Conservation (phyloP, 1,284 basidiomycete species). For the Malassezia slooffiae region DNA sequence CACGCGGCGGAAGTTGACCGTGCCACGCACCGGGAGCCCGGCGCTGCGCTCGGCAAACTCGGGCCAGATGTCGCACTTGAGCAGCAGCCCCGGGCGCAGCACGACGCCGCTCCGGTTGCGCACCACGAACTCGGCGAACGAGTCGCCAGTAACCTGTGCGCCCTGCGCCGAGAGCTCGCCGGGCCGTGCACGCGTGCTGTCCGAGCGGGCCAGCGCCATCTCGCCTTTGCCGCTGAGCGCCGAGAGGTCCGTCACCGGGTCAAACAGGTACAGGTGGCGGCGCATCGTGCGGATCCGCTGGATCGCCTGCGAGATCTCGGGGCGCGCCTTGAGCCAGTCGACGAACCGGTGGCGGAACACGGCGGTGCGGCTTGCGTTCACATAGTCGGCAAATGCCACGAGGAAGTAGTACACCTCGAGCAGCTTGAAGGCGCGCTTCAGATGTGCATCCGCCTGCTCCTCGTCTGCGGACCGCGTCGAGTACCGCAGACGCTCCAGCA, state of each 20-base stretch:
- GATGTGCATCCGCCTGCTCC: slow-evolving; percentile 20
- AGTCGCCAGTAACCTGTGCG: slow-evolving; percentile 37
- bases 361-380: slow-evolving; percentile 59
- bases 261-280: slow-evolving; percentile 40
- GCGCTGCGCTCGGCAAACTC: slow-evolving; percentile 29
- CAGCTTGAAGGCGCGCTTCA: slow-evolving; percentile 40
- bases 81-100: slow-evolving; percentile 35
- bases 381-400: slow-evolving; percentile 83
- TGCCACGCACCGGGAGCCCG: slow-evolving; percentile 58
- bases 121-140: slow-evolving; percentile 45
- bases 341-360: slow-evolving; percentile 65
- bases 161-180: slow-evolving; percentile 23
- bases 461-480: slow-evolving; percentile 29
- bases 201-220: slow-evolving; percentile 22
- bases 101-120: slow-evolving; percentile 42
- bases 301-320: slow-evolving; percentile 71
- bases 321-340: slow-evolving; percentile 70
- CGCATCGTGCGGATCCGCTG: slow-evolving; percentile 26
- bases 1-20: slow-evolving; percentile 85
- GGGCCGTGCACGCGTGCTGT: slow-evolving; percentile 21
- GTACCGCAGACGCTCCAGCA: slow-evolving; percentile 31
- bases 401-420: slow-evolving; percentile 71
- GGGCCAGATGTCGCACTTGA: slow-evolving; percentile 45
- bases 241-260: slow-evolving; percentile 42
- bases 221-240: slow-evolving; percentile 23